phyloP scores from a whole-genome alignment of 164 flowering plant genomes.

The Aristolochia fimbriata region DNA sequence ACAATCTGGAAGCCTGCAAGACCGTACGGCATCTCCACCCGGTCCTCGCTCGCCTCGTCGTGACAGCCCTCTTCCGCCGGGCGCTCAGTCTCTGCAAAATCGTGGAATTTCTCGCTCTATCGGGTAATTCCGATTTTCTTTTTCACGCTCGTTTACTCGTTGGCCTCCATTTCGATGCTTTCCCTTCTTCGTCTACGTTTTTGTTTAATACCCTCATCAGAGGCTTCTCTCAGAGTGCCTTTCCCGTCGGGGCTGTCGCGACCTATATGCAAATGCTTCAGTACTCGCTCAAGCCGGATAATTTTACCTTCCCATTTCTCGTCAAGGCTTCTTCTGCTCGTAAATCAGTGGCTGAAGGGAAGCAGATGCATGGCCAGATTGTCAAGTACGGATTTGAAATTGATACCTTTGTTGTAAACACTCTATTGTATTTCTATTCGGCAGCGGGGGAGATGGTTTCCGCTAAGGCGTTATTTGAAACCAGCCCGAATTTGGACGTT shows the following conservation, averaged over 20 bases:
- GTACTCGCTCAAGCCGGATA: conserved; percentile 11
- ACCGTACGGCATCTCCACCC: conserved; percentile 9
- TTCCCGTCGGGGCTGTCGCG: conserved; percentile 9
- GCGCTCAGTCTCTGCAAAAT: conserved; percentile 12
- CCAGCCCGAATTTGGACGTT: conserved; percentile 11
- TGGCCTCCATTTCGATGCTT: background rate
- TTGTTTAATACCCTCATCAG: conserved; percentile 15
- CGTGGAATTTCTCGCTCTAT: conserved; percentile 12
- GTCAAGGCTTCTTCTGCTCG: conserved; percentile 10
- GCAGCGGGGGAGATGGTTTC: conserved; percentile 7
- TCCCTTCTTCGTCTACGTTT: conserved; percentile 12
- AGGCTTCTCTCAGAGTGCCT: conserved; percentile 6
- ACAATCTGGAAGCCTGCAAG: conserved; percentile 5
- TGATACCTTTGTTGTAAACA: conserved; percentile 13
- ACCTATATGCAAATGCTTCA: conserved; percentile 13
- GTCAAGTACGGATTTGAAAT: conserved; percentile 12
- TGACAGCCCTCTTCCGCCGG: conserved; percentile 10
- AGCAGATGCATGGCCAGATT: conserved; percentile 16
- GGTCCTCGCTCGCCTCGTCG: conserved; percentile 10
- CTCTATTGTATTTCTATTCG: conserved; percentile 16
- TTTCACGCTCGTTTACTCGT: conserved; percentile 14
- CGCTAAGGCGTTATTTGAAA: conserved; percentile 19
- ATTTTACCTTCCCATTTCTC: conserved; percentile 20
- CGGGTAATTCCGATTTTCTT: conserved; percentile 10
- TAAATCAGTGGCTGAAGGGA: conserved; percentile 7